These are phyloP conservation scores for Gleditsia sinensis DNA, from an alignment of 306 rosid genomes.

Conservation along the genomic window DNA sequence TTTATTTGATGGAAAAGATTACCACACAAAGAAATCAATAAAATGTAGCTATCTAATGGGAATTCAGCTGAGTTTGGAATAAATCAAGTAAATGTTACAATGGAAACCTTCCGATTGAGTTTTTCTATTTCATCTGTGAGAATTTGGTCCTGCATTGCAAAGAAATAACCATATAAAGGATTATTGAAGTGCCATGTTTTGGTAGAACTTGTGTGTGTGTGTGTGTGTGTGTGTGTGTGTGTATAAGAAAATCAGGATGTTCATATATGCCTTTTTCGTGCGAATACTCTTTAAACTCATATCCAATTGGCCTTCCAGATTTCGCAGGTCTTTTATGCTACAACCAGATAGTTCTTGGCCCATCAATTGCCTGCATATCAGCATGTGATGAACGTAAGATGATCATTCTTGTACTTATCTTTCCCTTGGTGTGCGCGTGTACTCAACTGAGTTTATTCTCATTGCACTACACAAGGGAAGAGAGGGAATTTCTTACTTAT, in stretches of 20 bases:
- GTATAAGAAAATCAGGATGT: background rate
- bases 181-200: background rate
- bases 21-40: slow-evolving; percentile 24
- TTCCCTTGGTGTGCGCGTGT: no score
- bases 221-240: no score
- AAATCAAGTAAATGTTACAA: background rate
- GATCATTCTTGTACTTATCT: no score
- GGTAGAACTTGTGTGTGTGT: no score
- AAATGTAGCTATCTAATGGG: background rate
- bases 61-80: background rate
- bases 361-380: slow-evolving; percentile 31
- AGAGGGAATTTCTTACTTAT: no score
- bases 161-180: background rate
- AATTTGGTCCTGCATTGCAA: slow-evolving; percentile 46
- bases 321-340: slow-evolving; percentile 5
- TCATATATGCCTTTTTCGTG: slow-evolving; percentile 1
- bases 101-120: slow-evolving; percentile 46
- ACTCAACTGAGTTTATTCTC: no score
- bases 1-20: slow-evolving; percentile 40
- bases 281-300: slow-evolving; percentile 26
- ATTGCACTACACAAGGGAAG: no score
- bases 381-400: background rate
- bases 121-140: slow-evolving; percentile 50
- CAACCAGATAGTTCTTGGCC: slow-evolving; percentile 23
- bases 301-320: slow-evolving; percentile 28